Evolutionary conservation across 2,329 filamentous ascomycete genomes (phyloP), one percentile per base, ranked within the genome.

Genomic region (Xylariaceae sp.): DNA sequence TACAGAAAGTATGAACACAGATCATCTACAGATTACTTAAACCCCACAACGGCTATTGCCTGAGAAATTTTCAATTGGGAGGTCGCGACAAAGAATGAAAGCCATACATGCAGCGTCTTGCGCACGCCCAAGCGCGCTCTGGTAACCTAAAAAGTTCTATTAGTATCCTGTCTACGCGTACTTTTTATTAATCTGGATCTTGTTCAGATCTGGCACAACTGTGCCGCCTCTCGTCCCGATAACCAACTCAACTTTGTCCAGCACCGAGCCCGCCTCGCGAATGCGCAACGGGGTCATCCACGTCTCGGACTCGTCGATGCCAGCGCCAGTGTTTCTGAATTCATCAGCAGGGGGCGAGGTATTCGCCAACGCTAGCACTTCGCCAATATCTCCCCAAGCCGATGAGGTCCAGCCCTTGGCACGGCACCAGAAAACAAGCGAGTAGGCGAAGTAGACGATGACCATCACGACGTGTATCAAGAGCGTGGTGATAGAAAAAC

Each of bases 231-330:
- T 22, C 5, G 4, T 47, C 2, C 53, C 53, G 7, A 53, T 46
- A 6, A 55, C 39, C 0, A 55, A 36, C 17, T 53, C 53, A 17
- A 55, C 34, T 5, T 18, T 16, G 0, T 49, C 46, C 2, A 33
- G 33, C 12, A 46, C 39, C 3, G 22, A 11, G 5, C 31, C 17
- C 3, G 6, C 39, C 36, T 56, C 54, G 9, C 54, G 43, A 14
- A 56, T 13, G 1, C 54, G 40, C n/a, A 56, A 19, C 10, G 10
- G 7, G 34, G 54, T 56, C 50, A 53, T 50, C 50, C 50, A 56
- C 1, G 54, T 53, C 10, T 4, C 14, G 0, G 54, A 50, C 1
- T n/a, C 13, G 14, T 43, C 2, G 7, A 56, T 50, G 1, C 50
- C 50, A 1, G 36, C 47, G 1, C 54, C 54, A 6, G 50, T 18